Evolutionary conservation across 2,329 filamentous ascomycete genomes (phyloP).

Genomic region (Pezicula neosporulosa): DNA sequence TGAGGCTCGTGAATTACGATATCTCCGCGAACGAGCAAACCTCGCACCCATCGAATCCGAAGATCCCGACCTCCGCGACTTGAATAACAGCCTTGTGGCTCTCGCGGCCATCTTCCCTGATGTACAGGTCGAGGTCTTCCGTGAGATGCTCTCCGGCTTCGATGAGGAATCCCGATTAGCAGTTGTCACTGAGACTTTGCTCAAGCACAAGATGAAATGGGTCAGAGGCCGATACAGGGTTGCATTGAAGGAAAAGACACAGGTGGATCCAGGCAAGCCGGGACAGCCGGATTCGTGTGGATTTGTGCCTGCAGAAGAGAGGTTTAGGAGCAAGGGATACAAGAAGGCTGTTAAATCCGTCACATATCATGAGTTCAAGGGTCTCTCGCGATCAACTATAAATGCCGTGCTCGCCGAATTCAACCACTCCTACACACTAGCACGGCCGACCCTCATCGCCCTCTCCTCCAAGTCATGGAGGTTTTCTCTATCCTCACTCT

Average conservation of each 20-base stretch:
- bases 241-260: constrained; percentile 29
- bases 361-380: constrained; percentile 73
- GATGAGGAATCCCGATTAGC: constrained; percentile 74
- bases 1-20: constrained; percentile 27
- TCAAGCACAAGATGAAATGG: constrained; percentile 69
- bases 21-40: constrained; percentile 54
- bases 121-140: constrained; percentile 77
- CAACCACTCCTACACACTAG: constrained; percentile 75
- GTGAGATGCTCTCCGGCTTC: constrained; percentile 74
- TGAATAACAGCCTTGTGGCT: constrained; percentile 67
- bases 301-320: constrained; percentile 55
- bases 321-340: constrained; percentile 66
- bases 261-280: constrained; percentile 18
- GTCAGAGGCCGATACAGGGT: constrained; percentile 65
- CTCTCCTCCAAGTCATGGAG: constrained; percentile 75
- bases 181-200: constrained; percentile 71
- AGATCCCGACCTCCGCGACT: constrained; percentile 59
- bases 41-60: constrained; percentile 45
- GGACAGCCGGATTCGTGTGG: constrained; percentile 5
- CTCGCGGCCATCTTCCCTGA: constrained; percentile 74
- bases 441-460: constrained; percentile 64
- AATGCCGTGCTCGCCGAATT: constrained; percentile 76
- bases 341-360: constrained; percentile 64
- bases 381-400: constrained; percentile 69
- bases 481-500: constrained; percentile 67